Base-by-base conservation (phyloP, 371 early-diverging fungal species). In the Blakeslea trispora region DNA sequence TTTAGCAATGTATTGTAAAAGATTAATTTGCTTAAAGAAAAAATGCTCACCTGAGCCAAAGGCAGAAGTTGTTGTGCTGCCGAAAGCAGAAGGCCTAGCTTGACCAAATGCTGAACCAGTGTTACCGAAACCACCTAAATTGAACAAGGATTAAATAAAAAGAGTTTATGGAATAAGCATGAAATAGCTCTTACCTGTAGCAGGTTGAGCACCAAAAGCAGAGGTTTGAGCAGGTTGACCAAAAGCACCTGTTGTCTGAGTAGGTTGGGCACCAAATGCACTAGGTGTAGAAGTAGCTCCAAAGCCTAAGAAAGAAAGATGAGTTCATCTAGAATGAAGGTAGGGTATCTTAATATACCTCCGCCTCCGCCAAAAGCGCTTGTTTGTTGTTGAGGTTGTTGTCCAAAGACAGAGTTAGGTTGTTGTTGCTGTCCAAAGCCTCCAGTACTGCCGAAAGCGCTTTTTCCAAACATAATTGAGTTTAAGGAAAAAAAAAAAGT, bases 341-440 rank as follows among this genome's bases (percentile, higher is more conserved):
- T 42, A 44, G 34, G n/a, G 37, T 56, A 49, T 71, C 7, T 7
- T 5, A 28, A 5, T 28, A 28, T 28, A 28, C 28, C 28, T 28
- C 28, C 28, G 28, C 28, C 28, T 75, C 85, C 83, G 56, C 86
- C 81, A 71, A 82, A 78, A 8, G 76, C 60, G 19, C 74, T 60
- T 50, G 63, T 57, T 37, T 78, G 72, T 48, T 65, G 72, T 45
- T 63, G 63, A 31, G 57, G 53, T 57, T 53, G 64, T 54, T 71
- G 72, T 6, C 79, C 79, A 58, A 79, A 79, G 8, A 73, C 71
- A 39, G 83, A 76, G 55, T 69, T 66, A 50, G 77, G 61, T 62
- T 80, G 77, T 28, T 71, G 76, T 11, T 69, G 82, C 51, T 79
- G 84, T 22, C 86, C 86, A 59, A 85, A 85, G 45, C 76, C 81